A percentile compares a stretch with the other conserved stretches of the same genome.
Evolutionary conservation across 345 rosid species (phyloP).

Genomic region (Erodium maritimum): DNA sequence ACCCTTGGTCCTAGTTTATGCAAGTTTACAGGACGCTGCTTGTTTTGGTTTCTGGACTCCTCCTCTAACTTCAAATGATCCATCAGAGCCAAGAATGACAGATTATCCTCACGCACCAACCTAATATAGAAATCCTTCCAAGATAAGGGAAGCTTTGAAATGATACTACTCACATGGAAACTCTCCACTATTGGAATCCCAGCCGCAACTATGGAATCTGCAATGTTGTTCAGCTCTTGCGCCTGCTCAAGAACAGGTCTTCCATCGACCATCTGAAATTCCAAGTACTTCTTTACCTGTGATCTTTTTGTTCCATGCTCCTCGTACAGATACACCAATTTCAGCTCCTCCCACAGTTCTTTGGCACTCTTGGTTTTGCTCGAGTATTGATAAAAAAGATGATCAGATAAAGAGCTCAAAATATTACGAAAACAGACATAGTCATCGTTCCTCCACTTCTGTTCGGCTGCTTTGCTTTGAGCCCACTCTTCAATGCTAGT

Average conservation of each 20-base stretch:
- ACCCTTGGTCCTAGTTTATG: constrained; percentile 26
- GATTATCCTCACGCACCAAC: constrained; percentile 40
- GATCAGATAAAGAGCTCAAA: constrained; percentile 56
- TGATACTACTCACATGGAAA: constrained; percentile 58
- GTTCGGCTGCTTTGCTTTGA: constrained; percentile 24
- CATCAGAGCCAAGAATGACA: constrained; percentile 51
- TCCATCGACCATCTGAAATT: constrained; percentile 53
- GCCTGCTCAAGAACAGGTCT: constrained; percentile 48
- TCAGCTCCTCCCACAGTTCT: constrained; percentile 77
- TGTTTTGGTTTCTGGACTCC: constrained; percentile 19
- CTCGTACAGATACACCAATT: constrained; percentile 47
- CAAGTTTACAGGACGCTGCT: constrained; percentile 13
- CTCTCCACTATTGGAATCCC: constrained; percentile 57
- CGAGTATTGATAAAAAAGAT: constrained; percentile 42
- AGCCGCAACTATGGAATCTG: constrained; percentile 48
- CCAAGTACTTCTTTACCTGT: constrained; percentile 66
- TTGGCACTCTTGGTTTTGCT: constrained; percentile 44
- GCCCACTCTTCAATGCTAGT: constrained; percentile 20
- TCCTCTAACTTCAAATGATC: constrained; percentile 46
- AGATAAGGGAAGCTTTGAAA: constrained; percentile 70
- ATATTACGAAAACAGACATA: constrained; percentile 49
- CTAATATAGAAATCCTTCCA: constrained; percentile 62
- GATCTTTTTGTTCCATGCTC: constrained; percentile 50
- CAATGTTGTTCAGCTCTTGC: constrained; percentile 51
- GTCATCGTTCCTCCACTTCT: constrained; percentile 60